These are phyloP conservation scores for Clarireedia hainanense DNA, from an alignment of 2,329 filamentous ascomycete genomes.

Conservation along the genomic window DNA sequence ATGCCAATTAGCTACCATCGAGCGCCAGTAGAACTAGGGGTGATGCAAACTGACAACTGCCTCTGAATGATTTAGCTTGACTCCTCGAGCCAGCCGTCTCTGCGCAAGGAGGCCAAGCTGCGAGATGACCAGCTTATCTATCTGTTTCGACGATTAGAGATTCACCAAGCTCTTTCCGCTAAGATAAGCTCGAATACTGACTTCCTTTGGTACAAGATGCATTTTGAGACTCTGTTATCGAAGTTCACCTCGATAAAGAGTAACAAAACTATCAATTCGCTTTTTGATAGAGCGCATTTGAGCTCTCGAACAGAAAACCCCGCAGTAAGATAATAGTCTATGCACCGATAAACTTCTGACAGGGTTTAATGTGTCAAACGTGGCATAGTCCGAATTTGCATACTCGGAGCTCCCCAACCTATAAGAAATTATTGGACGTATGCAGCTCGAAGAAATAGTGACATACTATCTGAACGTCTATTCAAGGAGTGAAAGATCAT, in stretches of 20 bases:
- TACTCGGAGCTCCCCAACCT: no score
- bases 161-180: background rate
- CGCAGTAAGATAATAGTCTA: no score
- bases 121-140: conserved; percentile 93
- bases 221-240: conserved; percentile 24
- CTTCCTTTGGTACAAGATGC: conserved; percentile 44
- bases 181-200: conserved; percentile 23
- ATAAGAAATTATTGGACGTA: no score
- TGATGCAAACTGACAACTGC: conserved; percentile 53
- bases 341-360: no score
- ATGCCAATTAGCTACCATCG: conserved; percentile 9
- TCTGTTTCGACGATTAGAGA: conserved; percentile 39
- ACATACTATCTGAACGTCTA: no score
- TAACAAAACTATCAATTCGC: no score
- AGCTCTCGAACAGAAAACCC: no score
- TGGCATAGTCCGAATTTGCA: no score
- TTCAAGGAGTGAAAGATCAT: no score
- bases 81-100: conserved; percentile 75
- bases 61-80: conserved; percentile 85
- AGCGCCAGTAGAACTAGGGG: background rate
- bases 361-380: no score
- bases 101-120: conserved; percentile 85
- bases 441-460: no score
- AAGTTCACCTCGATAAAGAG: background rate
- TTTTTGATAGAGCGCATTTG: no score